Percentiles rank a stretch among this genome's conserved stretches.
Evolutionary conservation across 2,329 filamentous ascomycete species (phyloP).

Genomic region (Myrmaecium sp.): DNA sequence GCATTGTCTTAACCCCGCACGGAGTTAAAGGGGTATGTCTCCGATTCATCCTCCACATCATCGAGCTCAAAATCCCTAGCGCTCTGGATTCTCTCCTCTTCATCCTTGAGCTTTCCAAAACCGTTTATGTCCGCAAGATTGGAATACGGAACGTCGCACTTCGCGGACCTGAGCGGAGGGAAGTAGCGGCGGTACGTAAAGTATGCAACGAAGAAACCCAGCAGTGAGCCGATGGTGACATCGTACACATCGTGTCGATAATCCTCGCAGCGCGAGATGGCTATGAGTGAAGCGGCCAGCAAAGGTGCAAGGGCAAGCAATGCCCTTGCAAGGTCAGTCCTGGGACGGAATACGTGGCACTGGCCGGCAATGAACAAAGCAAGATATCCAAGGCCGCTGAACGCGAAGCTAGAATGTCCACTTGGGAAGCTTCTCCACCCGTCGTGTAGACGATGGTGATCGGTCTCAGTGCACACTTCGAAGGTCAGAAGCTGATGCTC

Average conservation of each 20-base stretch:
- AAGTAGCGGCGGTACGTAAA: slow-evolving; percentile 46
- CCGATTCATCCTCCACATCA: slow-evolving; percentile 10
- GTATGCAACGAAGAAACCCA: slow-evolving; percentile 38
- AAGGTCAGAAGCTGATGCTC: slow-evolving; percentile 40
- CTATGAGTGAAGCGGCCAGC: slow-evolving; percentile 40
- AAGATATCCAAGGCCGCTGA: slow-evolving; percentile 61
- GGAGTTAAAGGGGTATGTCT: slow-evolving; percentile 4
- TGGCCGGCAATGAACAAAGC: slow-evolving; percentile 53
- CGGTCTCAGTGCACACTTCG: slow-evolving; percentile 54
- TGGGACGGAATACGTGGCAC: slow-evolving; percentile 40
- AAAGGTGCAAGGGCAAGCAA: slow-evolving; percentile 39
- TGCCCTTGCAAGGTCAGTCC: slow-evolving; percentile 38
- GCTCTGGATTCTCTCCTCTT: slow-evolving; percentile 23
- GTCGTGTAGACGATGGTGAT: slow-evolving; percentile 56
- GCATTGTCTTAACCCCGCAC: no score
- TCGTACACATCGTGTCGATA: slow-evolving; percentile 49
- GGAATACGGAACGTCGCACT: slow-evolving; percentile 36
- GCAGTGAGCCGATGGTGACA: slow-evolving; percentile 36
- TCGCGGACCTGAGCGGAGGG: slow-evolving; percentile 31
- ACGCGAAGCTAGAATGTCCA: slow-evolving; percentile 65
- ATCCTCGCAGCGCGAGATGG: slow-evolving; percentile 44
- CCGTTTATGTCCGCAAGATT: slow-evolving; percentile 13
- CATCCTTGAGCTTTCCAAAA: slow-evolving; percentile 25
- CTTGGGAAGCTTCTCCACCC: slow-evolving; percentile 74
- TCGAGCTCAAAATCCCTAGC: slow-evolving; percentile 19